A percentile compares a stretch with the other conserved stretches of the same genome.
phyloP scores from a whole-genome alignment of 2,329 filamentous ascomycete genomes.

The Epichloe scottii region DNA sequence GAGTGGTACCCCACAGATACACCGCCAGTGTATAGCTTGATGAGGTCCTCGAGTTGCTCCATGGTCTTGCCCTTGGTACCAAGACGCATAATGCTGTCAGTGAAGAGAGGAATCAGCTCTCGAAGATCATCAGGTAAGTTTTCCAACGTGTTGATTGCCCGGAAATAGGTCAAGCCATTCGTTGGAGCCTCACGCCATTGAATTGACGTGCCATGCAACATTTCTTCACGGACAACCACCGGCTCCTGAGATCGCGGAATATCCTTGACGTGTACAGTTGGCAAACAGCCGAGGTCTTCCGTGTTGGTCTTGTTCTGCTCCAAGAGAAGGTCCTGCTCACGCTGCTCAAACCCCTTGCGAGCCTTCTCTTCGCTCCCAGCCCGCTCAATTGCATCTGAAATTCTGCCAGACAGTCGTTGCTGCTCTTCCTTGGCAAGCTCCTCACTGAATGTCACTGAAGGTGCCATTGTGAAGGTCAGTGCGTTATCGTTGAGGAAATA shows the following conservation, averaged over 20 bases:
- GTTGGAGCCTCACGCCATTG: conserved; percentile 91
- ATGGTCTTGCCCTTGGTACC: conserved; percentile 80
- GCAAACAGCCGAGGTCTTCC: conserved; percentile 76
- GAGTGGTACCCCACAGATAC: conserved; percentile 75
- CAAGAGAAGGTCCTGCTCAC: conserved; percentile 66
- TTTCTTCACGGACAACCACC: conserved; percentile 48
- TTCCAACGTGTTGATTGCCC: conserved; percentile 69
- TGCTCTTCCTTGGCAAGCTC: conserved; percentile 69
- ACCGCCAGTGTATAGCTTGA: conserved; percentile 92
- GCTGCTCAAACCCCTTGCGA: conserved; percentile 56
- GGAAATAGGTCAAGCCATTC: conserved; percentile 93
- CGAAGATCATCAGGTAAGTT: conserved; percentile 75
- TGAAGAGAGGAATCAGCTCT: conserved; percentile 77
- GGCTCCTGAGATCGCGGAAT: conserved; percentile 68
- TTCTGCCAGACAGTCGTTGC: conserved; percentile 59
- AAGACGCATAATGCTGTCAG: conserved; percentile 82
- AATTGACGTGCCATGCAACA: conserved; percentile 51
- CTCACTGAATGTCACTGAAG: conserved; percentile 61
- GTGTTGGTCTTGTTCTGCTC: conserved; percentile 77
- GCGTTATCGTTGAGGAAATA: conserved; percentile 81
- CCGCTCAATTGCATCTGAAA: conserved; percentile 53
- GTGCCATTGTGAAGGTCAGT: conserved; percentile 88
- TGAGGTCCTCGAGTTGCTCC: conserved; percentile 89
- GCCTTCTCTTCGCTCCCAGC: conserved; percentile 62
- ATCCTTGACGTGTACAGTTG: conserved; percentile 77